These are phyloP conservation scores for Endoconidiophora polonica DNA, from an alignment of 2,329 filamentous ascomycete genomes.

Conservation along the genomic window DNA sequence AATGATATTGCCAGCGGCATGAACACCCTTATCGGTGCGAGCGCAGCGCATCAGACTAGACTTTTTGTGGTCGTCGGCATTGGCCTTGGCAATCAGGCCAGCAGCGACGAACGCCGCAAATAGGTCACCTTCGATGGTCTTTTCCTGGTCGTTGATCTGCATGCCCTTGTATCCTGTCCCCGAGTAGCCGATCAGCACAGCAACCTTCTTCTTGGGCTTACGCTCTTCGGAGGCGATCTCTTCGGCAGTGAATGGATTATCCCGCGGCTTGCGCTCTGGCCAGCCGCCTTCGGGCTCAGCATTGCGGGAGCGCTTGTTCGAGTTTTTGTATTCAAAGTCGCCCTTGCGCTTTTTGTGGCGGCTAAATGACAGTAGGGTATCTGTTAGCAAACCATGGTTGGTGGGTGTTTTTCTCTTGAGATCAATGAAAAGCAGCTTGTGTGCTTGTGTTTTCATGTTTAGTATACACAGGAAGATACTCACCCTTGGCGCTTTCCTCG, in stretches of 20 bases:
- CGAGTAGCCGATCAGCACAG: constrained; percentile 86
- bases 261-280: constrained; percentile 12
- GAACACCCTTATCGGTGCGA: constrained; percentile 91
- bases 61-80: constrained; percentile 93
- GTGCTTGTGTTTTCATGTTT: background rate
- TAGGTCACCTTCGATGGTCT: constrained; percentile 90
- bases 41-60: constrained; percentile 87
- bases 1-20: constrained; percentile 88
- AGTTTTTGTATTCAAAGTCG: constrained; percentile 10
- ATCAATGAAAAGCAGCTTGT: background rate
- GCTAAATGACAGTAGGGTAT: background rate
- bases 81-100: constrained; percentile 88
- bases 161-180: constrained; percentile 95
- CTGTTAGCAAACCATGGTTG: constrained; percentile 12
- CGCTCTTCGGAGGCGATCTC: constrained; percentile 80
- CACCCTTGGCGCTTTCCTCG: constrained; percentile 11
- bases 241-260: constrained; percentile 46
- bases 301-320: constrained; percentile 12
- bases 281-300: constrained; percentile 11
- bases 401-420: background rate
- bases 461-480: background rate
- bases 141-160: constrained; percentile 70
- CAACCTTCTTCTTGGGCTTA: constrained; percentile 88
- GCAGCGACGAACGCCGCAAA: constrained; percentile 84
- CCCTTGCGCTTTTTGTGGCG: constrained; percentile 13